Evolutionary conservation across 257 asterid genomes (phyloP), one percentile per base, ranked within the genome.

Genomic region (Avicennia marina): DNA sequence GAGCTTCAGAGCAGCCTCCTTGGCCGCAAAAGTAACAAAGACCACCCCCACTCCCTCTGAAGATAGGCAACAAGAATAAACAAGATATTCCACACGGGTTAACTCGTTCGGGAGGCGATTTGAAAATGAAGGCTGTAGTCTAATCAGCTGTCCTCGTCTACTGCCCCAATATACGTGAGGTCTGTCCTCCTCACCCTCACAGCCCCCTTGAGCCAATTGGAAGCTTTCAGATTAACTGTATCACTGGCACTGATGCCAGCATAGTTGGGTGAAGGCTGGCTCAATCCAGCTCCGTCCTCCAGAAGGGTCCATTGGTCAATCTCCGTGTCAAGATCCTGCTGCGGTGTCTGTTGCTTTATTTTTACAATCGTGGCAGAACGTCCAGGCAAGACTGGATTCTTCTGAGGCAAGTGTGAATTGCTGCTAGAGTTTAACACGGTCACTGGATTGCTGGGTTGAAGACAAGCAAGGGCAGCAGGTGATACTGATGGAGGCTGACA

Each of bases 271-370:
- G 84, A 75, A 39, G 86, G 75, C 58, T 72, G 95, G 53, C 85
- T 73, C 1, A 80, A 75, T 18, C 93, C 94, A 1, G 96, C 84
- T 53, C 98, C 98, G 18, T 91, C 98, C 68, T 91, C 98, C 80
- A 91, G 77, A 39, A 87, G 77, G 67, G 83, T 83, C 98, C 98
- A 88, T 18, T 80, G 86, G 63, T 85, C 98, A 16, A 76, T 62
- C 55, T 87, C 96, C 22, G 55, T 20, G 34, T 79, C 95, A 19
- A 50, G 53, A 21, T 87, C 96, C 45, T 68, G 95, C 67, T 69
- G 81, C 25, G 33, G 42, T 10, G 58, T 52, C 47, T 59, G 73
- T 27, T 81, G 71, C 75, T 87, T 81, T 33, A 69, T 31, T 81
- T 81, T 87, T 56, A 58, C 68, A 71, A 58, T 75, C 2, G 84